phyloP scores from a whole-genome alignment of 1,284 basidiomycete species.

The Coniferiporia sulphurascens region DNA sequence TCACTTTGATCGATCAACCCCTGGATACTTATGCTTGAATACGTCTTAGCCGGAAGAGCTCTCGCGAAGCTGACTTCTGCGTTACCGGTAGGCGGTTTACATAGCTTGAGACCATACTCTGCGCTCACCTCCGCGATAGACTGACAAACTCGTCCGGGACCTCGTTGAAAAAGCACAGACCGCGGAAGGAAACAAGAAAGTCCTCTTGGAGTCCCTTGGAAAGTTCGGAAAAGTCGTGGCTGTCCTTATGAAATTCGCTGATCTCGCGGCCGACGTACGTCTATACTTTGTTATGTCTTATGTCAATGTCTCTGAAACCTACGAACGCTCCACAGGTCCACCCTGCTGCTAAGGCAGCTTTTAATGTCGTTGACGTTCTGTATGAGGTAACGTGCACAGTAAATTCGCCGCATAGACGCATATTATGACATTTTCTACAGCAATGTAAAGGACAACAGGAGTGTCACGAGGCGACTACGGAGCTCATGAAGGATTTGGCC shows the following conservation, averaged over 20 bases:
- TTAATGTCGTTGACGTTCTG: not conserved
- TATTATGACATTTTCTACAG: not conserved
- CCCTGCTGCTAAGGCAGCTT: not conserved
- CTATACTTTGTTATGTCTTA: no score
- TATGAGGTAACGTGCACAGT: not conserved
- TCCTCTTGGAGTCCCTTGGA: not conserved
- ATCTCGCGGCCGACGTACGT: not conserved
- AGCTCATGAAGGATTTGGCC: not conserved
- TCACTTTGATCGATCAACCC: not conserved
- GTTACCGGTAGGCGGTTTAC: not conserved
- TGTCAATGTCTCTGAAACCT: not conserved
- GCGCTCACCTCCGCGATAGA: not conserved
- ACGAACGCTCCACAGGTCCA: not conserved
- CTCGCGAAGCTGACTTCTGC: not conserved
- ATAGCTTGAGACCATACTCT: not conserved
- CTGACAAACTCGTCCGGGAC: not conserved
- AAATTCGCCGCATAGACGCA: not conserved
- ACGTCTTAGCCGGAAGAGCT: not conserved
- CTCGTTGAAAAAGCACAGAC: not conserved
- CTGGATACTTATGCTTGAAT: not conserved
- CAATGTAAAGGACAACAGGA: not conserved
- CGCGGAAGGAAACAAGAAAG: not conserved
- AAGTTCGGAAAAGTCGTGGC: not conserved
- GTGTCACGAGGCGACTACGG: not conserved
- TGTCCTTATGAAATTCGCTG: not conserved